Conservation (phyloP, 352 stramenopile genomes). For the Lagenidium giganteum region DNA sequence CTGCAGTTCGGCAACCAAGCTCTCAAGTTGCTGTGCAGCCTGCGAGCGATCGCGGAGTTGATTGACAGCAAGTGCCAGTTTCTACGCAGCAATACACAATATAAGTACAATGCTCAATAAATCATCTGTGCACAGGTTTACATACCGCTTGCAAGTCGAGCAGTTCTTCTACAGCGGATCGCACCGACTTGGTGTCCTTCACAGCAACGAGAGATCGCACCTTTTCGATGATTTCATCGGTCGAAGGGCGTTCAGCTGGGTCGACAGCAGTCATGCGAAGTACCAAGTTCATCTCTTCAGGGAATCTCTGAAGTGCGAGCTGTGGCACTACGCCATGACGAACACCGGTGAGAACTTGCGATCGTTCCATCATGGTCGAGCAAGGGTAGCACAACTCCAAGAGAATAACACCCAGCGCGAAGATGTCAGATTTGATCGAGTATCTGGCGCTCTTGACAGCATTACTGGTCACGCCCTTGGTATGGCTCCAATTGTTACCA, state of each 20-base stretch:
- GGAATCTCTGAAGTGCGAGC: slow-evolving; percentile 48
- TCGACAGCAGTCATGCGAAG: slow-evolving; percentile 75
- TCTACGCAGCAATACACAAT: slow-evolving; percentile 9
- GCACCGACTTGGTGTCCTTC: slow-evolving; percentile 27
- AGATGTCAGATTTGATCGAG: slow-evolving; percentile 84
- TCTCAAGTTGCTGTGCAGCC: slow-evolving; percentile 48
- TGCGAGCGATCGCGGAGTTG: slow-evolving; percentile 60
- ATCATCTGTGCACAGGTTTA: neutral
- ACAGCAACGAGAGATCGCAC: slow-evolving; percentile 38
- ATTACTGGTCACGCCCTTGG: slow-evolving; percentile 26
- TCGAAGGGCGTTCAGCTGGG: slow-evolving; percentile 43
- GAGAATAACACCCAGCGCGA: slow-evolving; percentile 76
- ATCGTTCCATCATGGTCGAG: slow-evolving; percentile 83
- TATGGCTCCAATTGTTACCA: slow-evolving; percentile 47
- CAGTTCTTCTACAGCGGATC: slow-evolving; percentile 54
- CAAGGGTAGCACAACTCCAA: slow-evolving; percentile 82
- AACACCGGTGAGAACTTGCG: slow-evolving; percentile 73
- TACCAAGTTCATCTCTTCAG: slow-evolving; percentile 68
- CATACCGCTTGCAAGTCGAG: slow-evolving; percentile 48
- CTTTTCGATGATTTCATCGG: slow-evolving; percentile 57
- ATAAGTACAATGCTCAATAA: slow-evolving; percentile 1
- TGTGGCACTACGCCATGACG: slow-evolving; percentile 77
- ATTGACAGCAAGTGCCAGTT: slow-evolving; percentile 42
- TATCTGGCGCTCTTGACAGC: slow-evolving; percentile 69
- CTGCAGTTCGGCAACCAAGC: slow-evolving; percentile 54